A percentile compares a stretch with the other conserved stretches of the same genome.
phyloP scores from a whole-genome alignment of 2,329 filamentous ascomycete species.

The Hortaea werneckii region DNA sequence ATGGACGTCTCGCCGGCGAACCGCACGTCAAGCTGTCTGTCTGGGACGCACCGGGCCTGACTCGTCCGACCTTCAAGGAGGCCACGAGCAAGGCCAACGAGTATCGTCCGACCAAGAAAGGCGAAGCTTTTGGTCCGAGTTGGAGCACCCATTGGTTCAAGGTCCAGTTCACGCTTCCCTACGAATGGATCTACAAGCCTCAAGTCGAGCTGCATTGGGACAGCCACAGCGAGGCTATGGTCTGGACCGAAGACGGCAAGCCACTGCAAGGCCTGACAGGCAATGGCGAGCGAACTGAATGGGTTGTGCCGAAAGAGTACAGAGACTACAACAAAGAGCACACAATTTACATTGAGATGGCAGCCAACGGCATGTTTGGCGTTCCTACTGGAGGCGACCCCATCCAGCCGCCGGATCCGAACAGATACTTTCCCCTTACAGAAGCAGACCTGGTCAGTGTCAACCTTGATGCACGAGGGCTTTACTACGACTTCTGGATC shows the following conservation, averaged over 20 bases:
- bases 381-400: conserved; percentile 74
- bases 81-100: conserved; percentile 54
- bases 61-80: conserved; percentile 77
- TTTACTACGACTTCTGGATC: conserved; percentile 93
- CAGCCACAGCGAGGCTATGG: conserved; percentile 82
- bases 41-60: conserved; percentile 55
- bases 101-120: conserved; percentile 65
- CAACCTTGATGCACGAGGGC: conserved; percentile 70
- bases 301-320: conserved; percentile 75
- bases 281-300: conserved; percentile 77
- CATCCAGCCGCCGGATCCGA: conserved; percentile 81
- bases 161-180: conserved; percentile 66
- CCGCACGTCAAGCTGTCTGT: conserved; percentile 71
- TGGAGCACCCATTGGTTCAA: conserved; percentile 99
- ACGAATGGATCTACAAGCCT: conserved; percentile 61
- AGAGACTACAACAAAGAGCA: conserved; percentile 72
- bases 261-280: conserved; percentile 88
- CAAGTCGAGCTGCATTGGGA: conserved; percentile 96
- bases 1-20: conserved; percentile 56
- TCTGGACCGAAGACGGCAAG: conserved; percentile 85
- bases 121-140: conserved; percentile 77
- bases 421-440: conserved; percentile 66
- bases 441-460: conserved; percentile 82
- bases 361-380: conserved; percentile 97
- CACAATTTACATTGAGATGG: conserved; percentile 93